A percentile compares a stretch with the other conserved stretches of the same genome.
phyloP scores from a whole-genome alignment of 352 stramenopile genomes.

The Phytophthora colocasiae region DNA sequence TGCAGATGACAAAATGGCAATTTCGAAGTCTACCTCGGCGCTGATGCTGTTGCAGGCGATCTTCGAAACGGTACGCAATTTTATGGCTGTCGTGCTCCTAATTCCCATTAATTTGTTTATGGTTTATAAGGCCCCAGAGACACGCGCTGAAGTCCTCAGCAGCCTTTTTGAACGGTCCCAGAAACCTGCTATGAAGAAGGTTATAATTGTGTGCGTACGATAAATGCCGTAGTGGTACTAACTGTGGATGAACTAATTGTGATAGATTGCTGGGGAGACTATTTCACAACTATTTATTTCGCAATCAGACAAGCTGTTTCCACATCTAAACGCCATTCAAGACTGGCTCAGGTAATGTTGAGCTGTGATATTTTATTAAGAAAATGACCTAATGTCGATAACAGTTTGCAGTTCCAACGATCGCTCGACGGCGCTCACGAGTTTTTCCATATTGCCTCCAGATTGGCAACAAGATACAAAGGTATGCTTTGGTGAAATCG shows the following conservation, averaged over 20 bases:
- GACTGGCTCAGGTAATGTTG: conserved; percentile 67
- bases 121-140: conserved; percentile 52
- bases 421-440: conserved; percentile 46
- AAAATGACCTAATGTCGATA: conserved; percentile 6
- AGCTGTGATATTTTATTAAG: neutral
- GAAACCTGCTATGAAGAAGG: conserved; percentile 39
- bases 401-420: conserved; percentile 57
- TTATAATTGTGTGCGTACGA: conserved; percentile 6
- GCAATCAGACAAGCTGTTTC: conserved; percentile 40
- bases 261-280: conserved; percentile 34
- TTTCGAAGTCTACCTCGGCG: conserved; percentile 27
- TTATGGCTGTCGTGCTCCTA: neutral
- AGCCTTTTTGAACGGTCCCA: conserved; percentile 44
- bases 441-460: conserved; percentile 58
- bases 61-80: conserved; percentile 43
- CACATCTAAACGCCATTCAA: conserved; percentile 64
- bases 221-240: neutral
- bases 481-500: conserved; percentile 26
- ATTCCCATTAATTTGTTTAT: conserved; percentile 3
- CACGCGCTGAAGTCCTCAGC: conserved; percentile 55
- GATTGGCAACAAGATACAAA: conserved; percentile 51
- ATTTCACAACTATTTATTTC: conserved; percentile 60
- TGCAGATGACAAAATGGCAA: neutral
- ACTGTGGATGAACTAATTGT: neutral
- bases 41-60: conserved; percentile 43